A percentile compares a stretch with the other conserved stretches of the same genome.
Evolutionary conservation across 1,284 basidiomycete species (phyloP).

Genomic region (Moesziomyces antarcticus): DNA sequence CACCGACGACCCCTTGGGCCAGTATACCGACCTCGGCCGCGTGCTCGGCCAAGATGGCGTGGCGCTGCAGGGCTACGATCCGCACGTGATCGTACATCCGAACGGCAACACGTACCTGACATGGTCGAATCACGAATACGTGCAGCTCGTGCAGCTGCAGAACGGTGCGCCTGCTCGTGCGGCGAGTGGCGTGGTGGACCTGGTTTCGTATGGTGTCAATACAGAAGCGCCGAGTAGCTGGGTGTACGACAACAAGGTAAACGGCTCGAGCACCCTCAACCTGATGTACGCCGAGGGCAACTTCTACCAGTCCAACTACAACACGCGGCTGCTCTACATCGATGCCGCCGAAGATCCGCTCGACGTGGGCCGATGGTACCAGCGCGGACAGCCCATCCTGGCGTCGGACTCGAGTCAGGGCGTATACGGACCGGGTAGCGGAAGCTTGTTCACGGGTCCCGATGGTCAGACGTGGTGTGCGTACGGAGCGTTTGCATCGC

Average conservation of each 20-base stretch:
- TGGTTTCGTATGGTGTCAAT: slow-evolving; percentile 44
- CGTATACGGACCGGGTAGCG: slow-evolving; percentile 36
- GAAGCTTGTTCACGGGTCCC: slow-evolving; percentile 30
- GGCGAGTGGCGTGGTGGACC: slow-evolving; percentile 11
- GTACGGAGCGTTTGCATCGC: slow-evolving; percentile 36
- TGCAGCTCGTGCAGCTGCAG: slow-evolving; percentile 37
- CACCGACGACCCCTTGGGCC: slow-evolving; percentile 26
- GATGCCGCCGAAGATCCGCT: slow-evolving; percentile 30
- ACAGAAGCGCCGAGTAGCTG: slow-evolving; percentile 39
- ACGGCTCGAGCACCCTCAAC: slow-evolving; percentile 35
- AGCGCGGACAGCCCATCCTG: slow-evolving; percentile 29
- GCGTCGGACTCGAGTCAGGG: slow-evolving; percentile 25
- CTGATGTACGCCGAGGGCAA: slow-evolving; percentile 44
- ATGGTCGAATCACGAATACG: slow-evolving; percentile 41
- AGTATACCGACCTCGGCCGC: slow-evolving; percentile 26
- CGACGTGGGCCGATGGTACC: slow-evolving; percentile 21
- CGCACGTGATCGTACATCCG: slow-evolving; percentile 41
- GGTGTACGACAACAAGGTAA: slow-evolving; percentile 28
- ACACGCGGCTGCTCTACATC: slow-evolving; percentile 34
- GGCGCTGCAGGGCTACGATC: slow-evolving; percentile 32
- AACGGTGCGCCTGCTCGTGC: slow-evolving; percentile 29
- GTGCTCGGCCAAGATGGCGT: slow-evolving; percentile 23
- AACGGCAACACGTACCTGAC: slow-evolving; percentile 43
- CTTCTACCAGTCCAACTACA: slow-evolving; percentile 45
- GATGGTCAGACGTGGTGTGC: slow-evolving; percentile 30